Percentiles rank a stretch among this genome's conserved stretches.
phyloP scores from a whole-genome alignment of 2,329 filamentous ascomycete genomes.

The Bipolaris sorokiniana region DNA sequence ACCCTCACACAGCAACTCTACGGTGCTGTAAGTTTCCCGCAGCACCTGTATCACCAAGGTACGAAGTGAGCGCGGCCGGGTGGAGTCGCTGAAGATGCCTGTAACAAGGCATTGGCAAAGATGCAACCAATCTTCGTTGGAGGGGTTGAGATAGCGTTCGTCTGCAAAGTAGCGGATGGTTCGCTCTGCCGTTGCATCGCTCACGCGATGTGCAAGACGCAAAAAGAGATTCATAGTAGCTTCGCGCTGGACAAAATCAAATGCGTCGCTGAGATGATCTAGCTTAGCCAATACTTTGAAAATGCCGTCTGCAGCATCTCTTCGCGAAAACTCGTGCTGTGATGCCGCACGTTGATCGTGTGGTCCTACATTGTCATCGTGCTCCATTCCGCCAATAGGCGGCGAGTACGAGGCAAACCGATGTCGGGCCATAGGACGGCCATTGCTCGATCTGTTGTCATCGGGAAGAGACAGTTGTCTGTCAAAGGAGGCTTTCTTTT shows the following conservation, averaged over 20 bases:
- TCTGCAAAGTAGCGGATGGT: conserved; percentile 72
- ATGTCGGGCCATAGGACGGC: conserved; percentile 2
- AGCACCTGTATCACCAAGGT: conserved; percentile 67
- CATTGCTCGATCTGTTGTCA: conserved; percentile 17
- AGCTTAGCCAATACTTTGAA: conserved; percentile 38
- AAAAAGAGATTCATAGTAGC: conserved; percentile 72
- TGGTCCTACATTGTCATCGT: conserved; percentile 23
- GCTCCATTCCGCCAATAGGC: conserved; percentile 15
- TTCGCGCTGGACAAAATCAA: conserved; percentile 68
- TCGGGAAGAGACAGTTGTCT: conserved; percentile 12
- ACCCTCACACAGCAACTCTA: conserved; percentile 63
- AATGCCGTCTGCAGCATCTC: conserved; percentile 32
- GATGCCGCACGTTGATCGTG: conserved; percentile 17
- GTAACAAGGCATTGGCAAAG: conserved; percentile 67
- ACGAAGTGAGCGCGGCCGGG: conserved; percentile 66
- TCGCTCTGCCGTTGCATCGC: conserved; percentile 67
- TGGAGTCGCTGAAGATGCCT: conserved; percentile 67
- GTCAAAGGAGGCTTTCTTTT: conserved; percentile 49
- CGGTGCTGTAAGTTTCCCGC: conserved; percentile 56
- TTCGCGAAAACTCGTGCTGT: conserved; percentile 15
- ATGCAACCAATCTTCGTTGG: conserved; percentile 70
- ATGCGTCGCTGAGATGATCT: conserved; percentile 35
- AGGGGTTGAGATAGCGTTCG: conserved; percentile 73
- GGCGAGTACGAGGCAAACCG: conserved; percentile 5
- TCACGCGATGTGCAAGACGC: conserved; percentile 65